phyloP scores from a whole-genome alignment of 1,284 basidiomycete species.

The Austroboletus niveus region DNA sequence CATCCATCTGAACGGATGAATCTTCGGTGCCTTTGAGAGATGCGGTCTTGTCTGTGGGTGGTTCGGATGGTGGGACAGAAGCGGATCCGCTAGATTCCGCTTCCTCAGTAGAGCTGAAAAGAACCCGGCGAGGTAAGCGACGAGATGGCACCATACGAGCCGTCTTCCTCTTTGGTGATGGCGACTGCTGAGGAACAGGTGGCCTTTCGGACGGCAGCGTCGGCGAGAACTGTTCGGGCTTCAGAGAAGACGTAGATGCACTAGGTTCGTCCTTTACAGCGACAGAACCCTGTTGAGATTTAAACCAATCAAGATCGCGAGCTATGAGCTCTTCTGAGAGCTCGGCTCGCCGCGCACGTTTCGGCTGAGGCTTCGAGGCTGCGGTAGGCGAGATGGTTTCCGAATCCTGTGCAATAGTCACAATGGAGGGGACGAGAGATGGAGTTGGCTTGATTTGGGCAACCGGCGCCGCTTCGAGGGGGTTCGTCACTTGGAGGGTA shows the following conservation, averaged over 20 bases:
- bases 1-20: constrained; percentile 1
- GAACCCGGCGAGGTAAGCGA: constrained; percentile 20
- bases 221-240: neutral
- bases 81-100: neutral
- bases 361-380: constrained; percentile 27
- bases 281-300: constrained; percentile 8
- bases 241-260: neutral
- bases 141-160: constrained; percentile 28
- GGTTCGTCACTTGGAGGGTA: neutral
- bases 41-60: neutral
- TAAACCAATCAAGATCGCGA: constrained; percentile 34
- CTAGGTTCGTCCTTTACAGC: neutral
- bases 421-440: neutral
- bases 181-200: constrained; percentile 1
- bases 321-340: constrained; percentile 26
- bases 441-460: neutral
- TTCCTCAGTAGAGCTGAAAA: constrained; percentile 1
- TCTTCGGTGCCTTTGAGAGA: neutral
- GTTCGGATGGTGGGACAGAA: neutral
- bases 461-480: constrained; percentile 1
- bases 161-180: constrained; percentile 17
- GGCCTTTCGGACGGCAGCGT: neutral
- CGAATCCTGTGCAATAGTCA: neutral
- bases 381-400: constrained; percentile 1
- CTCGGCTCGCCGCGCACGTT: constrained; percentile 21